Percentiles rank a stretch among this genome's conserved stretches.
Conservation (phyloP, 2,329 filamentous ascomycete genomes). For the Beauveria sp. region DNA sequence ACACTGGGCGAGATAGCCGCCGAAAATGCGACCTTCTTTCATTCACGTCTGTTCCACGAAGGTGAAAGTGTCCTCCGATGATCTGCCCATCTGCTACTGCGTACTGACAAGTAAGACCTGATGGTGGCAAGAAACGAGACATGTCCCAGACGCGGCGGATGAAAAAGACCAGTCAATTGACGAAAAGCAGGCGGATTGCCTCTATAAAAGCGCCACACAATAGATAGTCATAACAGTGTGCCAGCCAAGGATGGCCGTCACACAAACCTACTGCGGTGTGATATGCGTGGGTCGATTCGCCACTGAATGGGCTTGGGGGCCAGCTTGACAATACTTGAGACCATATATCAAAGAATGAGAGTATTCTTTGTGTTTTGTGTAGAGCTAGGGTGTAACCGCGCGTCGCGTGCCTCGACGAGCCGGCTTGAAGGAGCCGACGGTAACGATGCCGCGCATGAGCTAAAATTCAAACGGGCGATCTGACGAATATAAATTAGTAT, state of each 20-base stretch:
- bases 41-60: background rate
- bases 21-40: background rate
- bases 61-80: no score
- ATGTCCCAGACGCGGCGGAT: background rate
- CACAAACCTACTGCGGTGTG: constrained; percentile 4
- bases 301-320: no score
- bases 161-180: background rate
- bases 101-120: background rate
- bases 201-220: background rate
- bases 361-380: no score
- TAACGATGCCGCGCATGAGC: no score
- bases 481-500: no score
- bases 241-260: background rate
- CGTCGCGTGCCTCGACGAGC: no score
- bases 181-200: background rate
- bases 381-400: no score
- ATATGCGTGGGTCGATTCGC: background rate
- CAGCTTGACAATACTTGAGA: no score
- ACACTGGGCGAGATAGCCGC: background rate
- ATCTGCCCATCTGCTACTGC: no score
- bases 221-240: background rate
- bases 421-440: no score
- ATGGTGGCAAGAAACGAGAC: background rate
- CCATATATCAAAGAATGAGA: no score
- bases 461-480: no score